Evolutionary conservation across 805 yeast species (phyloP), one percentile per base, ranked within the genome.

Genomic region (Candida tammaniensis): DNA sequence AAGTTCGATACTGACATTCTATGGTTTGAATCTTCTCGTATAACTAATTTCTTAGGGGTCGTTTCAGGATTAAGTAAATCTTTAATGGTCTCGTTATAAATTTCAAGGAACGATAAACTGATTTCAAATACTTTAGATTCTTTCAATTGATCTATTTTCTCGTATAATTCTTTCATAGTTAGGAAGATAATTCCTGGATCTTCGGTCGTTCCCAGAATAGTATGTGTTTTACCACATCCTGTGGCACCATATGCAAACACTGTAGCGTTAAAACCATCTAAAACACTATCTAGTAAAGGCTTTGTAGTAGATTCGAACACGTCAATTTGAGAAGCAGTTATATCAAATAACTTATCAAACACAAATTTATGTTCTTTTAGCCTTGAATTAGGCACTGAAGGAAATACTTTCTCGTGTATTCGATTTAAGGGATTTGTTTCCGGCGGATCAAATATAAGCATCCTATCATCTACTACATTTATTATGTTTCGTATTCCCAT

Each of bases 211-310:
- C 96, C 96, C 53, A 82, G 75, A 20, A 89, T 84, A 0, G 98
- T 89, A 54, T 83, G 87, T 0, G 97, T 89, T 54, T 89, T 89
- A n/a, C 98, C 98, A 57, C 97, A 89, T 0, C 98, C 98, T 0
- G 98, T 89, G 18, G 98, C 95, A 1, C 98, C 98, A 55, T 89
- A 89, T 0, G 98, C 97, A 64, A 89, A 89, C 0, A 89, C 86
- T 0, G 96, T 87, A 5, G 95, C 82, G 55, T 91, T 88, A 58
- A 67, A 86, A 0, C 97, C 98, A 42, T 85, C 93, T 26, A 89
- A 55, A 0, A 87, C 79, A 24, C 81, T 73, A 40, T 80, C 86
- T 6, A 89, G 64, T 30, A 87, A 62, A 0, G 95, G 91, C 32
- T 70, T 64, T 0, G 95, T 77, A 1, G 95, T 86, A 19, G 59